Conservation (phyloP, 2,329 filamentous ascomycete genomes). For the Pseudogymnoascus destructans region DNA sequence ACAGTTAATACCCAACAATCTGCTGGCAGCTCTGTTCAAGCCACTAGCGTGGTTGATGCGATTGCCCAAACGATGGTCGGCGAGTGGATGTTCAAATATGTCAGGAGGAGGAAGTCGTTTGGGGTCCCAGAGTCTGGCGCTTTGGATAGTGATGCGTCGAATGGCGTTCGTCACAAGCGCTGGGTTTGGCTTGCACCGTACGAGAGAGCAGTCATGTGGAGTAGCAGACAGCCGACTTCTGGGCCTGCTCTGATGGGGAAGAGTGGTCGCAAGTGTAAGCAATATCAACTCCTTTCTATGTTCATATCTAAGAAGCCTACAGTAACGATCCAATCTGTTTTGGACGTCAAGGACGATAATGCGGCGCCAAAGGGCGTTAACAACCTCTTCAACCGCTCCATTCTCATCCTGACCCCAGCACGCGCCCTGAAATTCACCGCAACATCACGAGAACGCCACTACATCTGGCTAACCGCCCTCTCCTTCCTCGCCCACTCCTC, state of each 20-base stretch:
- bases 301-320: constrained; percentile 21
- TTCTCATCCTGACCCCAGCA: constrained; percentile 85
- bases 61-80: constrained; percentile 98
- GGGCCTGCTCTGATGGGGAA: constrained; percentile 86
- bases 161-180: constrained; percentile 69
- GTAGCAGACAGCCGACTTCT: constrained; percentile 86
- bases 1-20: constrained; percentile 32
- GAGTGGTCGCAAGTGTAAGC: constrained; percentile 84
- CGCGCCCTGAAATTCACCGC: constrained; percentile 93
- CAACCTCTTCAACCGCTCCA: constrained; percentile 75
- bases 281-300: constrained; percentile 10
- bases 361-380: constrained; percentile 59
- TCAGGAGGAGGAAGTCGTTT: constrained; percentile 79
- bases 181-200: constrained; percentile 99
- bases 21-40: constrained; percentile 46
- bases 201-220: constrained; percentile 93
- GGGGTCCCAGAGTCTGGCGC: constrained; percentile 59
- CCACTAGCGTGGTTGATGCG: constrained; percentile 78
- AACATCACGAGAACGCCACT: constrained; percentile 69
- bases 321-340: constrained; percentile 91
- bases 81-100: constrained; percentile 93
- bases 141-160: constrained; percentile 48
- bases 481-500: constrained; percentile 90
- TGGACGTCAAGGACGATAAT: constrained; percentile 94
- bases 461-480: constrained; percentile 85